Conservation (phyloP, 225 moss, liverwort and hornwort species). For the Pseudisothecium myosuroides region DNA sequence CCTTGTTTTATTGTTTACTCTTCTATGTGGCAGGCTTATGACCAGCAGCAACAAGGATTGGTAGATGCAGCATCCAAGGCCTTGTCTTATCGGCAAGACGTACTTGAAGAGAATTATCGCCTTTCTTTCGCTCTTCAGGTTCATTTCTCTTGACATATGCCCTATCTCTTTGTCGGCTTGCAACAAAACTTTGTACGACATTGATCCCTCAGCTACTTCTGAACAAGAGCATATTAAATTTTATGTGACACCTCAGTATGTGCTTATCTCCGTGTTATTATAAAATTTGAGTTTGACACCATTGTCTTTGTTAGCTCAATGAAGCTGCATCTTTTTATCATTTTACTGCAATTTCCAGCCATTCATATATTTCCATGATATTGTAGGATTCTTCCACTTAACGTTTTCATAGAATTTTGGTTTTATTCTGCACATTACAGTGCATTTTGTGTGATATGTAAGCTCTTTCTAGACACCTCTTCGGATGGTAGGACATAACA, state of each 20-base stretch:
- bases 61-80: slow-evolving; percentile 93
- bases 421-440: too few relatives aligned
- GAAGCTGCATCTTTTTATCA: background rate
- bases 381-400: too few relatives aligned
- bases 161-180: background rate
- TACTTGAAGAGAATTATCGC: slow-evolving; percentile 88
- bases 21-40: slow-evolving; percentile 50
- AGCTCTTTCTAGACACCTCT: background rate
- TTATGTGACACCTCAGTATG: background rate
- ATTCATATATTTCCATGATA: too few relatives aligned
- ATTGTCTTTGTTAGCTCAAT: background rate
- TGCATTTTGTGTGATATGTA: too few relatives aligned
- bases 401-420: too few relatives aligned
- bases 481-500: slow-evolving; percentile 15
- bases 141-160: background rate
- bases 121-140: slow-evolving; percentile 81
- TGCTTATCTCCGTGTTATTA: background rate
- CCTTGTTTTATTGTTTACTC: background rate
- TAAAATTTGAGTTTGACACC: background rate
- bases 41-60: slow-evolving; percentile 91
- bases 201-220: background rate
- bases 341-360: background rate
- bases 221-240: background rate
- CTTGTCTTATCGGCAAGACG: slow-evolving; percentile 81
- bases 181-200: background rate